Evolutionary conservation across 2,329 filamentous ascomycete species (phyloP), one percentile per base, ranked within the genome.

Genomic region (Cladosporium sphaerospermum): DNA sequence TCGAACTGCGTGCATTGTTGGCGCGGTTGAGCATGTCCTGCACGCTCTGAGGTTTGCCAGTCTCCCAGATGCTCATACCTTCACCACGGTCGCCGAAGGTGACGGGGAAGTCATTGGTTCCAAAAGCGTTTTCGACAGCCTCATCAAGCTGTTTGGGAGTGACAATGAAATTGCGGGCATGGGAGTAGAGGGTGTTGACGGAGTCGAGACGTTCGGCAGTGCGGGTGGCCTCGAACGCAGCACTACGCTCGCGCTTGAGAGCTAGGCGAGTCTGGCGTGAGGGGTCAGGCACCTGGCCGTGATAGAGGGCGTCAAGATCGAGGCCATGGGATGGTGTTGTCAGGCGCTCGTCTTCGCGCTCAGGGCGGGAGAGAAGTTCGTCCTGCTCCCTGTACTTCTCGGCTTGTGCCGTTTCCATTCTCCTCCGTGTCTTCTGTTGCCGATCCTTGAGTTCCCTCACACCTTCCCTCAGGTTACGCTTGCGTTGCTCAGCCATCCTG

Each of bases 101-200:
- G n/a, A 56, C 55, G 0, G 68, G 74, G 6, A 63, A 52, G 23
- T 73, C 70, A 6, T 81, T 77, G 23, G 83, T 81, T 13, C 82
- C 79, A 72, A 96, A 99, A n/a, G 85, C 77, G 57, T 78, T 73
- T 18, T 95, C 86, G 53, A 96, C 84, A 59, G 83, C 80, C 13
- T 76, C 75, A 61, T 87, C 80, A 33, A 99, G 79, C 68, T 95
- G 85, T 47, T 78, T 73, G 68, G 95, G 90, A 19, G 80, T 84
- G 14, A 89, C 84, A 66, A 99, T 96, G 73, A 97, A 99, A 37
- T 82, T 76, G 23, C 86, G 81, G 4, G 93, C 90, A 62, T 90
- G 87, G 73, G 93, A 87, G 73, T 99, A 99, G 10, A 99, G 79
- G 54, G 88, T 84, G 71, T 96, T 89, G 31, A 99, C 73, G 13